phyloP scores from a whole-genome alignment of 345 rosid genomes.

The Mangifera indica region DNA sequence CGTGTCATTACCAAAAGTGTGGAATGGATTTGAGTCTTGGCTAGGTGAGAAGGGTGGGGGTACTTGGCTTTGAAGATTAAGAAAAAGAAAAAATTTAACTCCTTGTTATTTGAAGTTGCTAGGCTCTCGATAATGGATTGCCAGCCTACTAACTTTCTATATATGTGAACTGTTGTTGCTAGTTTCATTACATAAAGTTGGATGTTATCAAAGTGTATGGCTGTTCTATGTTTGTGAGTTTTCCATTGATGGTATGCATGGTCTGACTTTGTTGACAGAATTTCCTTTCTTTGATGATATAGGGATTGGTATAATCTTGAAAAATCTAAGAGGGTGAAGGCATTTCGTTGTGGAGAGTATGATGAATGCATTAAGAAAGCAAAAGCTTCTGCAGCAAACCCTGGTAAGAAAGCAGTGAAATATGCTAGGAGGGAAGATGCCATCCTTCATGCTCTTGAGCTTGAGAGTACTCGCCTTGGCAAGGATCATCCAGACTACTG shows the following conservation, averaged over 20 bases:
- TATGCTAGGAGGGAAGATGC: slow-evolving; percentile 96
- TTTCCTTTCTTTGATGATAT: slow-evolving; percentile 21
- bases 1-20: background rate
- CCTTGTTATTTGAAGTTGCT: too few relatives aligned
- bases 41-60: background rate
- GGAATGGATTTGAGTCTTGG: background rate
- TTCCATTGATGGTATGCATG: slow-evolving; percentile 1
- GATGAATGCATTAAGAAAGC: slow-evolving; percentile 81
- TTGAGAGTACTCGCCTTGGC: slow-evolving; percentile 70
- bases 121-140: too few relatives aligned
- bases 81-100: too few relatives aligned
- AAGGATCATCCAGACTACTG: slow-evolving; percentile 49
- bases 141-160: background rate
- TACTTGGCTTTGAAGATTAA: background rate
- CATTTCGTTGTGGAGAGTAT: slow-evolving; percentile 96
- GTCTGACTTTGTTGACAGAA: slow-evolving; percentile 15
- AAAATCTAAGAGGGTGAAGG: slow-evolving; percentile 89
- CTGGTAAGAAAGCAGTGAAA: slow-evolving; percentile 72
- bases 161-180: background rate
- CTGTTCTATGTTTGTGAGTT: background rate
- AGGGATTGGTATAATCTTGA: slow-evolving; percentile 99
- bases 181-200: background rate
- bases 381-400: slow-evolving; percentile 70
- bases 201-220: background rate
- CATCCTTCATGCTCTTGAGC: slow-evolving; percentile 84